Evolutionary conservation across 257 asterid species (phyloP).

Genomic region (Fraxinus pennsylvanica): DNA sequence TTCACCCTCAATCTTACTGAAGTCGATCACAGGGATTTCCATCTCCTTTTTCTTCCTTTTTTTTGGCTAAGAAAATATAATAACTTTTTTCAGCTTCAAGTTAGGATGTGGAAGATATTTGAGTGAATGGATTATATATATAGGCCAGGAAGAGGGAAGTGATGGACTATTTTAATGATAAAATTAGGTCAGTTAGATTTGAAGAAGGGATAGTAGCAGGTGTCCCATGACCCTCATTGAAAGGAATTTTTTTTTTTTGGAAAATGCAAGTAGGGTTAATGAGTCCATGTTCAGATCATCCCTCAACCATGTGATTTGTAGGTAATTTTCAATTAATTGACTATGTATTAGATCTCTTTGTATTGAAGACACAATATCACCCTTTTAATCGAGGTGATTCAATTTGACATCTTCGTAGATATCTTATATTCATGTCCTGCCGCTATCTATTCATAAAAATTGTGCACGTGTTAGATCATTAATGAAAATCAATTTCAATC

Average conservation of each 20-base stretch:
- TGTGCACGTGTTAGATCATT: background rate
- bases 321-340: slow-evolving; percentile 30
- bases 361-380: background rate
- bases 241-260: slow-evolving; percentile 34
- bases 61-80: background rate
- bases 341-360: slow-evolving; percentile 22
- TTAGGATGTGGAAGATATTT: slow-evolving; percentile 26
- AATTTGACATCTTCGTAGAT: slow-evolving; percentile 20
- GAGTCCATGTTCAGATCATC: slow-evolving; percentile 60
- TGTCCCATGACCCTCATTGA: slow-evolving; percentile 29
- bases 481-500: background rate
- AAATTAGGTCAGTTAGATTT: slow-evolving; percentile 26
- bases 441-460: background rate
- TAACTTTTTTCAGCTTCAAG: background rate
- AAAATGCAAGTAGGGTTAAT: slow-evolving; percentile 22
- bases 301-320: slow-evolving; percentile 41
- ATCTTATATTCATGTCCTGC: slow-evolving; percentile 7
- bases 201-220: slow-evolving; percentile 30
- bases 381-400: background rate
- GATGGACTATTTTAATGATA: background rate
- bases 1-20: slow-evolving; percentile 47
- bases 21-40: slow-evolving; percentile 87
- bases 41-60: slow-evolving; percentile 30
- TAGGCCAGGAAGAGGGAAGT: slow-evolving; percentile 30
- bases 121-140: slow-evolving; percentile 48